These are phyloP conservation scores for Penicillium polonicum DNA, from an alignment of 2,329 filamentous ascomycete species.

Conservation along the genomic window DNA sequence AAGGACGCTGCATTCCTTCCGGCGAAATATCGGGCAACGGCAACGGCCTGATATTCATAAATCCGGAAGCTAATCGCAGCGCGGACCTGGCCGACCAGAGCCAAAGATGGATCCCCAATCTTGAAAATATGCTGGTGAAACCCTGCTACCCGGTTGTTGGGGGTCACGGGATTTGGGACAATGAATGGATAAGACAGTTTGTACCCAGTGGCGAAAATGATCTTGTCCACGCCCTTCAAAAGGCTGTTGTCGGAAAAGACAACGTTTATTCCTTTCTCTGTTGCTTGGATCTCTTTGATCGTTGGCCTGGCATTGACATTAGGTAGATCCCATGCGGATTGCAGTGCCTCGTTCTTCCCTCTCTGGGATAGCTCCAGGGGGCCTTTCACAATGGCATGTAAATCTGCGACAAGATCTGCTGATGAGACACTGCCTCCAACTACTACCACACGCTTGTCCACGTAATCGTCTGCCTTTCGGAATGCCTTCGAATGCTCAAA, in stretches of 20 bases:
- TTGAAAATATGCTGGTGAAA: slow-evolving; percentile 36
- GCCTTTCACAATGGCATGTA: slow-evolving; percentile 24
- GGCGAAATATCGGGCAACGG: slow-evolving; percentile 30
- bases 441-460: slow-evolving; percentile 32
- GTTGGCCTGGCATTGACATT: slow-evolving; percentile 24
- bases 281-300: slow-evolving; percentile 13
- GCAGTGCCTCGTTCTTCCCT: slow-evolving; percentile 20
- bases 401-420: slow-evolving; percentile 28
- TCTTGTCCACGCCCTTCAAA: slow-evolving; percentile 22
- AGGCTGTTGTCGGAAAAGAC: slow-evolving; percentile 24
- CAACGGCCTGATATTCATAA: slow-evolving; percentile 35
- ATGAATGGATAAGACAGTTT: slow-evolving; percentile 32
- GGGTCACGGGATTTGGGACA: slow-evolving; percentile 20
- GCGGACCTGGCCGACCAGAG: slow-evolving; percentile 30
- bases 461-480: slow-evolving; percentile 37
- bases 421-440: slow-evolving; percentile 33
- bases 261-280: slow-evolving; percentile 1
- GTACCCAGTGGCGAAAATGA: slow-evolving; percentile 37
- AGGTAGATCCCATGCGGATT: slow-evolving; percentile 25
- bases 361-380: slow-evolving; percentile 24
- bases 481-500: slow-evolving; percentile 44
- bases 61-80: slow-evolving; percentile 31
- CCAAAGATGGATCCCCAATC: slow-evolving; percentile 29
- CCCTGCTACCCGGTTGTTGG: slow-evolving; percentile 26
- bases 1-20: slow-evolving; percentile 21